These are phyloP conservation scores for Asterophora lycoperdoides DNA, from an alignment of 768 basidiomycete species.

Conservation along the genomic window DNA sequence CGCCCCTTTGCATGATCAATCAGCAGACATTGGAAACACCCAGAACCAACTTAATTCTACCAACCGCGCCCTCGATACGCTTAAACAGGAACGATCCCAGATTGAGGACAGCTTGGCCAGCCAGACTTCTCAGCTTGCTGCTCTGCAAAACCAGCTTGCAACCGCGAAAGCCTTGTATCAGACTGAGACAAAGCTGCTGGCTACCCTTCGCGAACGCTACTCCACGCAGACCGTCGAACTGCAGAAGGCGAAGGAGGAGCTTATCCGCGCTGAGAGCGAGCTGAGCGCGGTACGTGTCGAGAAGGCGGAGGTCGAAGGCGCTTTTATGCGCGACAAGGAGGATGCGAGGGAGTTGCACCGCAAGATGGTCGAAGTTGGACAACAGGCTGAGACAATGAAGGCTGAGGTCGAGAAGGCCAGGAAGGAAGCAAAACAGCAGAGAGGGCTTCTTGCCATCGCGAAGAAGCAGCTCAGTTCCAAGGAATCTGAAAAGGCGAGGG, in stretches of 20 bases:
- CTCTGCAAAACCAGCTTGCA: constrained; percentile 79
- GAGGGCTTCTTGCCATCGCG: constrained; percentile 89
- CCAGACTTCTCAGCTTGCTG: constrained; percentile 71
- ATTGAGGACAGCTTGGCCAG: constrained; percentile 62
- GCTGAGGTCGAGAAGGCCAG: constrained; percentile 79
- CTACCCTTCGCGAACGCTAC: constrained; percentile 65
- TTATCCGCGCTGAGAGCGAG: constrained; percentile 90
- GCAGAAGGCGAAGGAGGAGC: constrained; percentile 64
- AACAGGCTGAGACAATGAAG: constrained; percentile 68
- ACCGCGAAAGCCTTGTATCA: constrained; percentile 84
- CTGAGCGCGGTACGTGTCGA: constrained; percentile 84
- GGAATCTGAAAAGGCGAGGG: constrained; percentile 70
- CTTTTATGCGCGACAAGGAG: constrained; percentile 88
- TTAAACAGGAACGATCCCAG: constrained; percentile 60
- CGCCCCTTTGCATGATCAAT: constrained; percentile 62
- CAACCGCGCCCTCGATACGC: constrained; percentile 59
- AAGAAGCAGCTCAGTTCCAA: constrained; percentile 88
- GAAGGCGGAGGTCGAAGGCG: constrained; percentile 87
- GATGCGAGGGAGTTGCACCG: constrained; percentile 83
- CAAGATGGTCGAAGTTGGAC: constrained; percentile 75
- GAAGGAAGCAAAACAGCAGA: constrained; percentile 96
- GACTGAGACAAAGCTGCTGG: constrained; percentile 69
- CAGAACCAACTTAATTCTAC: constrained; percentile 85
- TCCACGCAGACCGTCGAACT: constrained; percentile 67
- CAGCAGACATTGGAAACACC: constrained; percentile 83